Base-by-base conservation (phyloP, 2,329 filamentous ascomycete species). In the Colletotrichum scovillei region DNA sequence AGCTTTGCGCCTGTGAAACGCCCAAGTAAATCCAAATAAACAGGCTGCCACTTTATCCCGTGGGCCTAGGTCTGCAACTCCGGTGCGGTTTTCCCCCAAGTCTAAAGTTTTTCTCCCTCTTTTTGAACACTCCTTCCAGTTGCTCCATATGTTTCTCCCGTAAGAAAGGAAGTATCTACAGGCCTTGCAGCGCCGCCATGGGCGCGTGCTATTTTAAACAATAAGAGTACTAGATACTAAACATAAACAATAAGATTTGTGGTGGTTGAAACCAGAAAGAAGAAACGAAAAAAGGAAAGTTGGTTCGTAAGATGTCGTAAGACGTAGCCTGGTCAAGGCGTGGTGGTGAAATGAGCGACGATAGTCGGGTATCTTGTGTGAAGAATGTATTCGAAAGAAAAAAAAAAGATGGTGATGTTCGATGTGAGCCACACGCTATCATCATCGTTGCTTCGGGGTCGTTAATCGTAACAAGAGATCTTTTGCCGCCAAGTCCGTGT, bases 341-440 rank as follows among this genome's bases (percentile, higher is more conserved):
- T 69, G 64, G 30, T 55, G 58, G 22, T 69, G 11, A 73, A 49
- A 74, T 28, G 69, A 74, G 73, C 63, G 69, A 64, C 56, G 56
- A 46, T 53, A 76, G 78, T 79, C 67, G 78, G 77, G 78, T 80
- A 80, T 80, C 78, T 77, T 73, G 35, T 73, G 52, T 70, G 35
- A 62, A 64, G 32, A 57, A 66, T 12, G 70, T 42, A 60, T 35
- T 60, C 24, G 26, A 57, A 71, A 60, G 26, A 60, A 69, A 57
- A 53, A 53, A 67, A 38, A 73, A 67, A 38, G 38, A 57, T 60
- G 65, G 30, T 56, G 53, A 62, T 74, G 59, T 63, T 60, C 69
- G 56, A 74, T 67, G 74, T 62, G 53, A 63, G 35, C 26, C 26
- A 57, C 38, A n/a, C 12, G 35, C 58, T 12, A 67, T 63, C 46